Base-by-base conservation (phyloP, 2,329 filamentous ascomycete species). In the Diaporthe ampelina region DNA sequence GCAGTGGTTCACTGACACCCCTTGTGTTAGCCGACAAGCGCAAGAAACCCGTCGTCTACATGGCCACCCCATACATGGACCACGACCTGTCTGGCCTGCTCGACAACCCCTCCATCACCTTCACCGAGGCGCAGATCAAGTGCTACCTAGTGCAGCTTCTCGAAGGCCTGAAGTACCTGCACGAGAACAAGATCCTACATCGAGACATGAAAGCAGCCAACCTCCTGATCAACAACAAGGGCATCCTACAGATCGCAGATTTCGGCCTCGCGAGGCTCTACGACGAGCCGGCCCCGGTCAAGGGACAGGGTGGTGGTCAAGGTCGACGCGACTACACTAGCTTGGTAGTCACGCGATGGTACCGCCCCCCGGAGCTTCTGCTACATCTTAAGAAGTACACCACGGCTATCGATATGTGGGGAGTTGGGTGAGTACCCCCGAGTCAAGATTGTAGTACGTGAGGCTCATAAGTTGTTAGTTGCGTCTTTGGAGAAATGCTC, bases 171-270 rank as follows among this genome's bases (percentile, higher is more conserved):
- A 90, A 91, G 76, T 99, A 98, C 84, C 88, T 99, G 57, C 97
- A 99, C 85, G 94, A 95, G 76, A 94, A 90, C 81, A 90, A 93
- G 79, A 98, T 99, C 77, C 87, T 99, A 32, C 97, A 99, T 82
- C 93, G 97, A 81, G 97, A 99, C 81, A 98, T 99, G 95, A 99
- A 99, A 86, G 97, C 97, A 2, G 97, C 97, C 80, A 99, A 99
- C 81, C 89, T 99, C 43, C 90, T 99, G 74, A 99, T 99, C 84
- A 97, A 94, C 85, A 98, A 99, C 83, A 89, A 91, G 72, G 97
- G 97, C 29, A 93, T 98, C 73, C 89, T 99, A 15, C 96, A 98
- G 83, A 98, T 99, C 83, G 97, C 95, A 56, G 97, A 99, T 86
- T 99, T 99, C 79, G 97, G 97, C 78, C 89, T 99, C 45, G 97